Percentiles rank a stretch among this genome's conserved stretches.
These are phyloP conservation scores for Senecio squalidus DNA, from an alignment of 140 eudicot species.

Conservation along the genomic window DNA sequence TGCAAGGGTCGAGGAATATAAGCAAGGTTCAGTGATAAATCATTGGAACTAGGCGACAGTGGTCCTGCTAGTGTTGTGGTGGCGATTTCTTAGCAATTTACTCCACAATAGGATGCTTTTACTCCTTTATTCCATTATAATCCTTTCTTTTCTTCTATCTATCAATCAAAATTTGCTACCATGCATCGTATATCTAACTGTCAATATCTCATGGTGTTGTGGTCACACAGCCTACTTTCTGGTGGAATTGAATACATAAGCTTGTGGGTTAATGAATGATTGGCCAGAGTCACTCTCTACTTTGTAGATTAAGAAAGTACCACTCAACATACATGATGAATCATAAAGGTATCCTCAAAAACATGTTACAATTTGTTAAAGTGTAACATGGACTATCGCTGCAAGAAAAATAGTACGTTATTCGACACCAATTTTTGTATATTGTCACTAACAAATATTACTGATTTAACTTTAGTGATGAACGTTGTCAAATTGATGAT, in stretches of 20 bases:
- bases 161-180: slow-evolving; percentile 17
- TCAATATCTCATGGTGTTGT: slow-evolving; percentile 22
- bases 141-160: slow-evolving; percentile 25
- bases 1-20: slow-evolving; percentile 16
- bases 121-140: slow-evolving; percentile 25
- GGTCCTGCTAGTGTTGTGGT: slow-evolving; percentile 31
- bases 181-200: slow-evolving; percentile 16
- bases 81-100: slow-evolving; percentile 24
- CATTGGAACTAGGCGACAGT: slow-evolving; percentile 20
- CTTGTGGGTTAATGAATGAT: slow-evolving; percentile 18
- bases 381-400: no score
- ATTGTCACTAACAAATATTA: no score
- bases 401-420: no score
- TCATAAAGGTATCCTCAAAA: no score
- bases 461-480: no score
- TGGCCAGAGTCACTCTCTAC: not conserved
- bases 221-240: slow-evolving; percentile 31
- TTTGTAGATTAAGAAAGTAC: no score
- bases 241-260: slow-evolving; percentile 6
- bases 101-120: slow-evolving; percentile 23
- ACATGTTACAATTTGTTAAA: no score
- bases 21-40: slow-evolving; percentile 13
- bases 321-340: no score
- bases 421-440: no score
- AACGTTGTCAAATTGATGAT: no score